A percentile compares a stretch with the other conserved stretches of the same genome.
Conservation (phyloP, 352 stramenopile species). For the Phytophthora podocarpi region DNA sequence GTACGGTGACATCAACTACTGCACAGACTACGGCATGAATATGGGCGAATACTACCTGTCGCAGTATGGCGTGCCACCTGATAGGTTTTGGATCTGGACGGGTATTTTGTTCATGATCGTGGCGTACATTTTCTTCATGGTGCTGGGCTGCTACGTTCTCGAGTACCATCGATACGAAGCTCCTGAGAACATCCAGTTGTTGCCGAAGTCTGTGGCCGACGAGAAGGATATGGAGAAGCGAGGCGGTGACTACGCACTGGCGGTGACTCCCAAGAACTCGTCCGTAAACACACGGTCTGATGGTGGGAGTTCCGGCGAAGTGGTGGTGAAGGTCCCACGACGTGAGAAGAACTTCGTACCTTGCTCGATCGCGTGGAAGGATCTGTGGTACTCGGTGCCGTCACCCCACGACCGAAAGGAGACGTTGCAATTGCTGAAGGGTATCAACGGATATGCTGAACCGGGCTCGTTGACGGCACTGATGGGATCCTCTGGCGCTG, state of each 20-base stretch:
- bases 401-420: slow-evolving; percentile 32
- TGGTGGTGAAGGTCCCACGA: slow-evolving; percentile 6
- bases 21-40: slow-evolving; percentile 19
- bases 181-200: slow-evolving; percentile 25
- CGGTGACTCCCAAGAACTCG: slow-evolving; percentile 10
- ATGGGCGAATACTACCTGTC: slow-evolving; percentile 41
- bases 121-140: slow-evolving; percentile 36
- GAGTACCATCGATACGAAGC: slow-evolving; percentile 40
- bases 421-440: slow-evolving; percentile 59
- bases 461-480: slow-evolving; percentile 83
- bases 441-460: slow-evolving; percentile 66
- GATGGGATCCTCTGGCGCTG: slow-evolving; percentile 76
- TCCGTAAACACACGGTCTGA: too few species aligned
- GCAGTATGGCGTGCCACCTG: slow-evolving; percentile 29
- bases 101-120: slow-evolving; percentile 36
- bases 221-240: slow-evolving; percentile 21
- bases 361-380: slow-evolving; percentile 35
- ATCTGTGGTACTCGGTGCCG: slow-evolving; percentile 43
- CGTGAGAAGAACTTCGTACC: slow-evolving; percentile 30
- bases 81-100: slow-evolving; percentile 29
- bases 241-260: slow-evolving; percentile 3
- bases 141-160: slow-evolving; percentile 32
- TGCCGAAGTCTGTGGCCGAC: background rate
- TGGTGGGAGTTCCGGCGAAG: too few species aligned
- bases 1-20: slow-evolving; percentile 35